Evolutionary conservation across 2,329 filamentous ascomycete species (phyloP), one percentile per base, ranked within the genome.

Genomic region (Cytospora paraplurivora): DNA sequence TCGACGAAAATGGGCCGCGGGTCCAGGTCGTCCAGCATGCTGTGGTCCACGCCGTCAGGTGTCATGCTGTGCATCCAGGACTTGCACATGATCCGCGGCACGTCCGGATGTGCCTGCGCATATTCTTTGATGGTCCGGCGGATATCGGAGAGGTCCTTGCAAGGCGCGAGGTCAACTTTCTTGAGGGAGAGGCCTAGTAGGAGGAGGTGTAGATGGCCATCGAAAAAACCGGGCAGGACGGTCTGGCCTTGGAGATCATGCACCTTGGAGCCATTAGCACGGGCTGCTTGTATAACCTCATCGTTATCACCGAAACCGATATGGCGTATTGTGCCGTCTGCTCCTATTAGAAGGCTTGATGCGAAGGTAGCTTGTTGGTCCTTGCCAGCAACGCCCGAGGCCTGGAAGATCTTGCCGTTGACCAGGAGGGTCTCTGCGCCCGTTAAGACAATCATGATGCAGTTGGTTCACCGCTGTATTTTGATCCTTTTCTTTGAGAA

Each of bases 61-160:
- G 82, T 84, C 81, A 84, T 85, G 34, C 71, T 77, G 67, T 84
- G 81, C 81, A 85, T 84, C 82, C 82, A 86, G 4, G 81, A 80
- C 64, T 78, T 78, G 67, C 79, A 81, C 65, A 85, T 68, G 21
- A 86, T 81, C 38, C 83, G 76, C 21, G 78, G 71, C 11, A 76
- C 74, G 2, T 76, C 69, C 0, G 82, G 81, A 65, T 85, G 72
- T 3, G 75, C 74, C 10, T 67, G 71, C 5, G 82, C 82, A 67
- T 80, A 80, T 3, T 73, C 71, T 17, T 69, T 74, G 68, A 86
- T 81, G 2, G 76, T 73, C 7, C 66, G 67, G 3, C 78, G 78
- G 67, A 86, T 85, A 56, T 85, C 82, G 7, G 73, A 70, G 0
- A 85, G 73, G 58, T 75, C 73, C 56, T 76, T 76, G 72, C 83